Base-by-base conservation (phyloP, 2,329 filamentous ascomycete species). In the Aaosphaeria pasadenensis region DNA sequence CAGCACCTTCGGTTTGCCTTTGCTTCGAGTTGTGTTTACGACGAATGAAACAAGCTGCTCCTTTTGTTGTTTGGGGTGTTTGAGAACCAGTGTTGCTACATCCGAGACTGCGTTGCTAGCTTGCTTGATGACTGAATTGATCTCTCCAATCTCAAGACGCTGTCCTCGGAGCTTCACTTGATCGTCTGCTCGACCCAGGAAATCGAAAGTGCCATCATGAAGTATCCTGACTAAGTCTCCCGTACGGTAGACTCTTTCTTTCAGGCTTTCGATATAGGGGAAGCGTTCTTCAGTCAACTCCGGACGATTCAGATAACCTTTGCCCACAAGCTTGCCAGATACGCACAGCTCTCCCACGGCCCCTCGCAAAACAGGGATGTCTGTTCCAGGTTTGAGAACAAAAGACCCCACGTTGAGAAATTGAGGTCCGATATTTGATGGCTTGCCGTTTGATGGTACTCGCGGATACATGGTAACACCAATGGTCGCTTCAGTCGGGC, bases 151-250 rank as follows among this genome's bases (percentile, higher is more conserved):
- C 62, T 97, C 92, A 1, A 97, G 78, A 11, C 91, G 80, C 66
- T 96, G 91, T 0, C 91, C 91, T 7, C 92, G 84, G 3, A 96
- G 78, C 66, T 97, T 97, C 53, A 96, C 86, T 69, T 97, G 91
- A 47, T 95, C 90, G 63, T 97, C 92, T 5, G 87, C 87, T 11
- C 92, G 83, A 3, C 92, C 91, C 2, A 95, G 76, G 63, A 96
- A 96, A 47, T 92, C 87, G 55, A 96, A 91, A 39, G 86, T 89
- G 1, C 83, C 85, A 64, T 96, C 87, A 45, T 90, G 78, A 6
- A 95, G 72, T 11, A 95, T 77, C 5, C 91, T 80, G 1, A 96
- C 91, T 0, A 96, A 77, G 65, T 97, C 91, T 0, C 91, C 91
- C 1, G 92, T 96, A 5, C 91, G 83, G 63, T 96, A 97, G 1